Evolutionary conservation across 2,329 filamentous ascomycete genomes (phyloP), one percentile per base, ranked within the genome.

Genomic region (Verticillium tricorpus): DNA sequence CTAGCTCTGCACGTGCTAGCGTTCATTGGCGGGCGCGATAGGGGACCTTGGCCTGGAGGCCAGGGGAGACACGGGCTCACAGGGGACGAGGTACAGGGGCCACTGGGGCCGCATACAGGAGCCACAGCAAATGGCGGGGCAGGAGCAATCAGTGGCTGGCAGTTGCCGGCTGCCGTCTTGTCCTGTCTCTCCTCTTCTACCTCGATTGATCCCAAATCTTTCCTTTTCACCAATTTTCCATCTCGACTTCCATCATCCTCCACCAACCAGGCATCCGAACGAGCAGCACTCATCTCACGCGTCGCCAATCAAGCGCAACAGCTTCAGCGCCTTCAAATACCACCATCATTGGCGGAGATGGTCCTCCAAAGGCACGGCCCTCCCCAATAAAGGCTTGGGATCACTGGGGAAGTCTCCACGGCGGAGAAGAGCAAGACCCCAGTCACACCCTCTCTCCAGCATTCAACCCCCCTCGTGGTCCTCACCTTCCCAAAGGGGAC

Each of bases 1-100:
- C 34, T 28, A 32, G 32, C 60, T 50, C 50, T 50, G 31, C 63
- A 65, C 63, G 63, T 65, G 63, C 62, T 58, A 22, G 35, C 31
- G 57, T 50, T 65, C 60, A 64, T 65, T 63, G 62, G 63, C 60
- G 58, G 57, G 60, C 62, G 62, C 63, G 63, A 65, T 65, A 60
- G 57, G 17, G 57, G 57, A 60, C 54, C 50, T 40, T 50, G 57
- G 8, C 59, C 59, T 31, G 57, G 34, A 15, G 56, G 37, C 37
- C 54, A 52, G 45, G 40, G 40, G 40, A 6, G 40, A 50, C 40
- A 22, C 19, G 40, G 40, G 14, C 52, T 37, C 35, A 50, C 22
- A 31, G 50, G 39, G 56, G 17, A 15, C 35, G 17, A 19, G 14
- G 56, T 39, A 58, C 32, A 59, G 37, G 60, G 54, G 22, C n/a